Evolutionary conservation across 768 basidiomycete species (phyloP).

Genomic region (Lyophyllum semitale): DNA sequence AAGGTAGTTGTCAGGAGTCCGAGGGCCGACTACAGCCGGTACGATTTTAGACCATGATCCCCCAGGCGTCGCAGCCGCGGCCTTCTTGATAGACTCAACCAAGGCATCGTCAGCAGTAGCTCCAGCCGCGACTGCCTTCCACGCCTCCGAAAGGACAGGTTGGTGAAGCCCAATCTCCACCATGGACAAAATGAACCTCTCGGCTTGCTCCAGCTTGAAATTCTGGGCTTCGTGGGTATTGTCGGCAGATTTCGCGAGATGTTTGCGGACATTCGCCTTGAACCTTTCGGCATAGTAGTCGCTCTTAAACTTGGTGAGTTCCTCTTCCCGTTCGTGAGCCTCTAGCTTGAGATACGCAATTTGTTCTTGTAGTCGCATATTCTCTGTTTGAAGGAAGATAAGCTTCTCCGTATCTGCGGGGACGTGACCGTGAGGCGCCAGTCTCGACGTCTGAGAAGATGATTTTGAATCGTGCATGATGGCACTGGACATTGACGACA

Average conservation of each 20-base stretch:
- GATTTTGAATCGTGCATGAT: not conserved
- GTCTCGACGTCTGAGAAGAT: not conserved
- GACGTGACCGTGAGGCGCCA: not conserved
- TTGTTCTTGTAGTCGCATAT: conserved; percentile 21
- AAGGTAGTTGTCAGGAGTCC: conserved; percentile 32
- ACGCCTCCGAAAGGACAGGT: conserved; percentile 31
- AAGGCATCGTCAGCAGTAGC: conserved; percentile 41
- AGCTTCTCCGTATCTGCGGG: not conserved
- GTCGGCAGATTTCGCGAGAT: conserved; percentile 24
- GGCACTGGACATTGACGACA: not conserved
- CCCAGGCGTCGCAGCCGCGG: conserved; percentile 35
- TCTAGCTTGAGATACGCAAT: conserved; percentile 24
- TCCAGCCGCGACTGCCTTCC: conserved; percentile 28
- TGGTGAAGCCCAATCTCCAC: conserved; percentile 36
- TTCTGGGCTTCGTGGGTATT: conserved; percentile 26
- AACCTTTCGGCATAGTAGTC: conserved; percentile 29
- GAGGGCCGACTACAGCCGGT: conserved; percentile 31
- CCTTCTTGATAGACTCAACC: conserved; percentile 43
- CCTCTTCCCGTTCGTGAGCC: conserved; percentile 24
- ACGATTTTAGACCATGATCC: conserved; percentile 46
- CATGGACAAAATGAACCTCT: conserved; percentile 37
- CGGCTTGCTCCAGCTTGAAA: conserved; percentile 28
- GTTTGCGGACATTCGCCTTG: conserved; percentile 24
- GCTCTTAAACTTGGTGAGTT: conserved; percentile 25
- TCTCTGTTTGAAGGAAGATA: conserved; percentile 27